Percentiles rank a stretch among this genome's conserved stretches.
These are phyloP conservation scores for Xylariaceae sp. DNA, from an alignment of 2,329 filamentous ascomycete species.

Conservation along the genomic window DNA sequence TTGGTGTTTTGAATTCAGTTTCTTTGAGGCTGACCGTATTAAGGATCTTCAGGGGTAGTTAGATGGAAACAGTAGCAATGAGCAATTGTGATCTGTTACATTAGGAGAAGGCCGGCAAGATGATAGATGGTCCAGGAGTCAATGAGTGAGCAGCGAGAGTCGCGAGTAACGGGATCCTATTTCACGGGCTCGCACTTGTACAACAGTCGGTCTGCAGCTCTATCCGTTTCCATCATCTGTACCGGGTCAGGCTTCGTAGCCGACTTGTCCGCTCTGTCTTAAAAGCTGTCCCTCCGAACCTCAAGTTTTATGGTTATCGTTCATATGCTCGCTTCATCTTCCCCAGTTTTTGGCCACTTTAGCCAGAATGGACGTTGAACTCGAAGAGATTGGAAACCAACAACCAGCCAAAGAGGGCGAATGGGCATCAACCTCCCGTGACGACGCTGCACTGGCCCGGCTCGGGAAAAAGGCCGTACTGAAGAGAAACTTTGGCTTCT, in stretches of 20 bases:
- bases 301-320: not conserved
- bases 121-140: not conserved
- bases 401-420: slow-evolving; percentile 1
- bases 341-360: not conserved
- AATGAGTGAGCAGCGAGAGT: not conserved
- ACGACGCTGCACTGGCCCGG: slow-evolving; percentile 15
- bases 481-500: slow-evolving; percentile 24
- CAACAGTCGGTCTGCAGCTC: not conserved
- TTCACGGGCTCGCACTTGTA: not conserved
- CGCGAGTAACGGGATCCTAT: not conserved
- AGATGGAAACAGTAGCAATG: not conserved
- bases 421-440: slow-evolving; percentile 4
- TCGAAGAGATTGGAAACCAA: slow-evolving; percentile 14
- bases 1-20: slow-evolving; percentile 3
- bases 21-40: not conserved
- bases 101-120: not conserved
- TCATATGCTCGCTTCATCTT: not conserved
- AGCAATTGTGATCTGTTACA: not conserved
- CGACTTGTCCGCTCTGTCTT: not conserved
- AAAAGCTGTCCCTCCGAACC: not conserved
- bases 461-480: slow-evolving; percentile 23
- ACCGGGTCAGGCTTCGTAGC: not conserved
- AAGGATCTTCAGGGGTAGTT: not conserved
- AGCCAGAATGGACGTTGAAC: slow-evolving; percentile 7
- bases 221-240: not conserved